Conservation (phyloP, 2,329 filamentous ascomycete species). For the Paecilomyces niveus region DNA sequence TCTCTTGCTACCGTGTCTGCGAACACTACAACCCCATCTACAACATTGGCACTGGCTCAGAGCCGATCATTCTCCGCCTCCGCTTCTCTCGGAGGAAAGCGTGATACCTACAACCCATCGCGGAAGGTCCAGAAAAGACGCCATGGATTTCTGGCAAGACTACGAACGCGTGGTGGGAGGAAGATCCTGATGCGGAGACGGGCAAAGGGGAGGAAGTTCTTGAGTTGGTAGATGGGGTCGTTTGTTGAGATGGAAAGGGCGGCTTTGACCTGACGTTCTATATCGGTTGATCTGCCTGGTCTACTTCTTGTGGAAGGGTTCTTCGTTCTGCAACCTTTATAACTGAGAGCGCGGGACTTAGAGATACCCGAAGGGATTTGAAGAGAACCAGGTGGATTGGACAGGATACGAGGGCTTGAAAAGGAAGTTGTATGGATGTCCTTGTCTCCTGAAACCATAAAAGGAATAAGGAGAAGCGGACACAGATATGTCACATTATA, state of each 20-base stretch:
- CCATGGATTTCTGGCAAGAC: slow-evolving; percentile 52
- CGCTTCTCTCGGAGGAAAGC: slow-evolving; percentile 34
- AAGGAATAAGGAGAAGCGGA: not conserved
- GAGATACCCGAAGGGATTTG: no score
- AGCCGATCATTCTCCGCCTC: slow-evolving; percentile 38
- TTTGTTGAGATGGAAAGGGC: not conserved
- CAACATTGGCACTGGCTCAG: slow-evolving; percentile 16
- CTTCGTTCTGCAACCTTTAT: no score
- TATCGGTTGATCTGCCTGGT: no score
- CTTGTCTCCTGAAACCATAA: not conserved
- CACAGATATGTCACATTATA: not conserved
- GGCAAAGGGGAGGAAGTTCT: slow-evolving; percentile 45
- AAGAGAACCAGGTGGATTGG: no score
- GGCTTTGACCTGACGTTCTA: no score
- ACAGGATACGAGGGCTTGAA: not conserved
- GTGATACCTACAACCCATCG: slow-evolving; percentile 54
- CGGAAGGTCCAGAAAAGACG: slow-evolving; percentile 55
- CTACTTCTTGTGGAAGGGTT: no score
- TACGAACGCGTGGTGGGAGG: slow-evolving; percentile 47
- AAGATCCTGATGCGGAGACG: slow-evolving; percentile 48
- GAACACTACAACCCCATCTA: slow-evolving; percentile 9
- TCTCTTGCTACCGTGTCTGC: slow-evolving; percentile 8
- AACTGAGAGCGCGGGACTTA: no score
- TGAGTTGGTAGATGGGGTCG: slow-evolving; percentile 44
- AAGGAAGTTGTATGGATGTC: not conserved